A percentile compares a stretch with the other conserved stretches of the same genome.
Conservation (phyloP, 345 rosid genomes). For the Erodium maritimum region DNA sequence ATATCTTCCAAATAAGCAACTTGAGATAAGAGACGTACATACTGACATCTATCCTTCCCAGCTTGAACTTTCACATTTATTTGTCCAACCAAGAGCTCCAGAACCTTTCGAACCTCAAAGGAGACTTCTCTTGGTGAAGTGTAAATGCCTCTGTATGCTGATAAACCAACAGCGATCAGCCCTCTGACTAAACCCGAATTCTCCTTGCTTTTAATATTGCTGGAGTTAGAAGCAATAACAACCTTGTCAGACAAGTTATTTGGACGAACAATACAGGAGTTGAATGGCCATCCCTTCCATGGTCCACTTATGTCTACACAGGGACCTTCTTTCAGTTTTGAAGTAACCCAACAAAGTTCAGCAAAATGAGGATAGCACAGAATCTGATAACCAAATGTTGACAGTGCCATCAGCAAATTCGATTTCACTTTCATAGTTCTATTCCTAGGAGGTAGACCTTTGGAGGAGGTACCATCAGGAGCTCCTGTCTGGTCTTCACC, state of each 20-base stretch:
- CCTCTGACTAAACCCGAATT: conserved; percentile 63
- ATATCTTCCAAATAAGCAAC: conserved; percentile 89
- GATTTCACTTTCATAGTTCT: conserved; percentile 59
- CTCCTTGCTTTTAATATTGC: conserved; percentile 50
- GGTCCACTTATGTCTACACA: conserved; percentile 63
- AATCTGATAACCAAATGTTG: conserved; percentile 79
- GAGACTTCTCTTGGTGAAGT: conserved; percentile 65
- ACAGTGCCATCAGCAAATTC: conserved; percentile 53
- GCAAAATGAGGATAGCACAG: conserved; percentile 89
- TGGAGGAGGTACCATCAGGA: conserved; percentile 23
- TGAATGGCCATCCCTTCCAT: conserved; percentile 96
- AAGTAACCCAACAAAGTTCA: conserved; percentile 93
- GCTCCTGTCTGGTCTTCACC: conserved; percentile 17
- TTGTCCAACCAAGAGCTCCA: conserved; percentile 71
- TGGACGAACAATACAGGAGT: conserved; percentile 79
- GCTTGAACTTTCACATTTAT: conserved; percentile 60
- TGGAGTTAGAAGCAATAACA: conserved; percentile 30
- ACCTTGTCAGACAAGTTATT: conserved; percentile 28
- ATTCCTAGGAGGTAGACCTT: conserved; percentile 27
- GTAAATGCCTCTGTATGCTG: conserved; percentile 69
- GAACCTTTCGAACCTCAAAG: conserved; percentile 71
- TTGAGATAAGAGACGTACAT: conserved; percentile 68
- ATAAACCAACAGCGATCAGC: conserved; percentile 73
- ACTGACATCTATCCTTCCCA: conserved; percentile 72
- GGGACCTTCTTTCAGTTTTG: conserved; percentile 91